A percentile compares a stretch with the other conserved stretches of the same genome.
phyloP scores from a whole-genome alignment of 331 rosid species.

The Pyracantha coccinea region DNA sequence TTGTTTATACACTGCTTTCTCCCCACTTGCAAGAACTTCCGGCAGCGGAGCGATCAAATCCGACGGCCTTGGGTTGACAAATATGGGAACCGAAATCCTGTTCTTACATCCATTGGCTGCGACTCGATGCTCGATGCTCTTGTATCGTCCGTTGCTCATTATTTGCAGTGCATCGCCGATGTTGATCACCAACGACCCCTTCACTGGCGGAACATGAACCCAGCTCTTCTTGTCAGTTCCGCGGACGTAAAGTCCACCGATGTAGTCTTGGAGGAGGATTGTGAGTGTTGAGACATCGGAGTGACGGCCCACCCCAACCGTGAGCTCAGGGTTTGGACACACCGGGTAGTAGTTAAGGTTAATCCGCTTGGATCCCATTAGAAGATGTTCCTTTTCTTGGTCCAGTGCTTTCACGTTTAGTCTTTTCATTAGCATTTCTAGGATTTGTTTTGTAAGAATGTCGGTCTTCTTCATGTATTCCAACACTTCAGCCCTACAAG shows the following conservation, averaged over 20 bases:
- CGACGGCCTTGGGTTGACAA: constrained; percentile 43
- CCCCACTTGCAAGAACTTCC: constrained; percentile 29
- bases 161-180: constrained; percentile 50
- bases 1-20: constrained; percentile 28
- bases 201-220: constrained; percentile 42
- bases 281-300: constrained; percentile 52
- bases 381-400: constrained; percentile 14
- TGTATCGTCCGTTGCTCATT: constrained; percentile 52
- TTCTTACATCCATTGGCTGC: constrained; percentile 32
- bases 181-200: constrained; percentile 46
- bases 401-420: constrained; percentile 29
- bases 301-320: constrained; percentile 44
- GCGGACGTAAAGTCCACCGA: constrained; percentile 38
- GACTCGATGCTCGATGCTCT: constrained; percentile 50
- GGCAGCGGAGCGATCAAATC: constrained; percentile 33
- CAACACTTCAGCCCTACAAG: constrained; percentile 28
- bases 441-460: constrained; percentile 12
- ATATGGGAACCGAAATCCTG: constrained; percentile 45
- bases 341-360: constrained; percentile 46
- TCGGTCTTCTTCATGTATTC: constrained; percentile 40
- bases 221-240: constrained; percentile 1
- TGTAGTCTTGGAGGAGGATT: constrained; percentile 47
- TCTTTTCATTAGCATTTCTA: constrained; percentile 28
- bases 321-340: constrained; percentile 40
- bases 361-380: constrained; percentile 42